Evolutionary conservation across 352 stramenopile species (phyloP), one percentile per base, ranked within the genome.

Genomic region (Phytopythium sindhum): DNA sequence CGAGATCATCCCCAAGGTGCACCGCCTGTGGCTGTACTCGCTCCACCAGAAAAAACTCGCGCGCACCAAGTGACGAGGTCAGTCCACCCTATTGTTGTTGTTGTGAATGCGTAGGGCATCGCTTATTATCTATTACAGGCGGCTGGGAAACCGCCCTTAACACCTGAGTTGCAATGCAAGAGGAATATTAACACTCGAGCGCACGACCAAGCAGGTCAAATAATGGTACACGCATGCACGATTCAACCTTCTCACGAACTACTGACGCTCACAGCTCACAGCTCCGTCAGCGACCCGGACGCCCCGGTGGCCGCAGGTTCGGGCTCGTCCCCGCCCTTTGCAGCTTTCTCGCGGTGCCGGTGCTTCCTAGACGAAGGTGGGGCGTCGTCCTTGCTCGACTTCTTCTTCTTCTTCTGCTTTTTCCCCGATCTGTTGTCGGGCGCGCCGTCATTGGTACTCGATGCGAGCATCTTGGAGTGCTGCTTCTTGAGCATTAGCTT

Each of bases 1-100:
- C 29, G 81, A 91, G 28, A 88, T 95, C 41, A 89, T 93, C 29
- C 70, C 84, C 21, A 82, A 80, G 52, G 84, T 95, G 26, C 84
- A 93, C 54, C 74, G 83, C 24, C 70, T 95, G 37, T 95, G 85
- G 84, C 63, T 92, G 31, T 73, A 89, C 17, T 90, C 83, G 47
- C 73, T 89, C 28, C 85, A 94, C 48, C 83, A 91, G 66, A 91
- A 91, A 41, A 64, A 73, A 52, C 70, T 91, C 28, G 84, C 86
- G 69, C 81, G 78, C 41, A 91, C 85, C 29, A 89, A 92, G 65
- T 61, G 35, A 61, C 11, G 17, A 29, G 15, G 41, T 45, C 23
- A n/a, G 41, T 45, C 37, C 5, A 45, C 17, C 23, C 17, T 23
- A n/a, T 23, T n/a, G 42, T 7, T 24, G 42, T 48, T 4, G 19